A percentile compares a stretch with the other conserved stretches of the same genome.
Evolutionary conservation across 179 eudicot species (phyloP).

Genomic region (Beta macrorhiza): DNA sequence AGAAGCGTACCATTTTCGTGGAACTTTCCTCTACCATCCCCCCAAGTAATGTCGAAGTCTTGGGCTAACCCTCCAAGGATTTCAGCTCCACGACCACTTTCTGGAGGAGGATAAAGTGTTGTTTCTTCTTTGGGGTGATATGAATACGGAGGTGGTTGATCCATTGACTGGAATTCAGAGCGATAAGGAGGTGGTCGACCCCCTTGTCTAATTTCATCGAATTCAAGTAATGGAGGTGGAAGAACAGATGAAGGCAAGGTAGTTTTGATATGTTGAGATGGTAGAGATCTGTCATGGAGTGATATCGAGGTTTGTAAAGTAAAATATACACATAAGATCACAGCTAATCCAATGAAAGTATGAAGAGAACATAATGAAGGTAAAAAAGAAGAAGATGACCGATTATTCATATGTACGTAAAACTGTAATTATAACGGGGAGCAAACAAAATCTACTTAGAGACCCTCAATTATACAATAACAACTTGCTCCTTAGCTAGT

Average conservation of each 20-base stretch:
- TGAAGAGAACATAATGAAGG: slow-evolving; percentile 37
- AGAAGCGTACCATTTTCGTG: slow-evolving; percentile 33
- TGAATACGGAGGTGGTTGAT: background rate
- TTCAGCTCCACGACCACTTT: background rate
- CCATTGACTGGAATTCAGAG: background rate
- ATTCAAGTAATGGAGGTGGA: slow-evolving; percentile 14
- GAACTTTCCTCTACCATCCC: slow-evolving; percentile 30
- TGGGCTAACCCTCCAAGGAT: slow-evolving; percentile 26
- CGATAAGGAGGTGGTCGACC: slow-evolving; percentile 9
- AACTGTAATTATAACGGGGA: background rate
- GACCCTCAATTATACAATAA: too few relatives aligned
- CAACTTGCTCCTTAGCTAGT: background rate
- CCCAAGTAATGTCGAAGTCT: slow-evolving; percentile 33
- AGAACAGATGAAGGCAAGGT: slow-evolving; percentile 18
- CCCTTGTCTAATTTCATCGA: background rate
- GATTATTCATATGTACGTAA: slow-evolving; percentile 21
- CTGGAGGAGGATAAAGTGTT: slow-evolving; percentile 1
- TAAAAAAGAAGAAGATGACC: slow-evolving; percentile 26
- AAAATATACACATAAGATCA: slow-evolving; percentile 32
- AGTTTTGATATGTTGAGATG: slow-evolving; percentile 26
- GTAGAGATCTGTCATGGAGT: slow-evolving; percentile 25
- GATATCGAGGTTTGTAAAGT: slow-evolving; percentile 31
- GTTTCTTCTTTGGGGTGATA: background rate
- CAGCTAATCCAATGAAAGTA: slow-evolving; percentile 34
- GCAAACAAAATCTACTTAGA: background rate